Conservation (phyloP, 768 basidiomycete species). For the Panus rudis region DNA sequence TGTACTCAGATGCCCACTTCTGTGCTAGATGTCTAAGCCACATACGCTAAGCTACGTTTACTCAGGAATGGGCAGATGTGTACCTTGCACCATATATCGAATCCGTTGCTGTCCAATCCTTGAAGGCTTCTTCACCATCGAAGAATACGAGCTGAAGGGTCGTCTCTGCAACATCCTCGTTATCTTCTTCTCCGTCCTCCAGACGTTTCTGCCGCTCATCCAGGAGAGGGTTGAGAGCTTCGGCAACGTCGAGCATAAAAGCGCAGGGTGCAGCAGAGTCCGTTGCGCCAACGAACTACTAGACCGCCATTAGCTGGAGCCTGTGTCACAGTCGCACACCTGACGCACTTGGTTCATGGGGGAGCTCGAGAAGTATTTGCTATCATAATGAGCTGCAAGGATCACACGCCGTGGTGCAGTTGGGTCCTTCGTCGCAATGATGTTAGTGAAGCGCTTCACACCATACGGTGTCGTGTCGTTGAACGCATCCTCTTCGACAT, state of each 20-base stretch:
- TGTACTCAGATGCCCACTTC: conserved; percentile 70
- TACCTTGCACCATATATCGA: conserved; percentile 95
- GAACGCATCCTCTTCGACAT: conserved; percentile 82
- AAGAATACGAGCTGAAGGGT: conserved; percentile 93
- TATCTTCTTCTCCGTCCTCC: conserved; percentile 51
- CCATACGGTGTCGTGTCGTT: conserved; percentile 77
- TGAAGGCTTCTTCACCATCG: conserved; percentile 96
- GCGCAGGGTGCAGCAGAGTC: conserved; percentile 96
- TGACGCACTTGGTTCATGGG: conserved; percentile 67
- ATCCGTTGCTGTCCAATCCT: conserved; percentile 81
- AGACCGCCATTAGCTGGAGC: conserved; percentile 4
- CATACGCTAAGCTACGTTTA: conserved; percentile 3
- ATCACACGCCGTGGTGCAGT: conserved; percentile 72
- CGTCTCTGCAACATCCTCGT: conserved; percentile 73
- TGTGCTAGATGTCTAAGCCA: conserved; percentile 73
- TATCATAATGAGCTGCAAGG: conserved; percentile 91
- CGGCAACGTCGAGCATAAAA: conserved; percentile 88
- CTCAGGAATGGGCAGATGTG: conserved; percentile 6
- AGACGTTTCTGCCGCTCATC: conserved; percentile 49
- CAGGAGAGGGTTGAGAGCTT: conserved; percentile 69
- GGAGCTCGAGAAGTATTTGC: conserved; percentile 72
- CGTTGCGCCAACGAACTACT: conserved; percentile 92
- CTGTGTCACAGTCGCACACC: background rate
- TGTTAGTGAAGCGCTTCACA: conserved; percentile 71
- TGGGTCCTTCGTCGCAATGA: conserved; percentile 95